Conservation (phyloP, 2,329 filamentous ascomycete species). For the Xylariaceae sp. region DNA sequence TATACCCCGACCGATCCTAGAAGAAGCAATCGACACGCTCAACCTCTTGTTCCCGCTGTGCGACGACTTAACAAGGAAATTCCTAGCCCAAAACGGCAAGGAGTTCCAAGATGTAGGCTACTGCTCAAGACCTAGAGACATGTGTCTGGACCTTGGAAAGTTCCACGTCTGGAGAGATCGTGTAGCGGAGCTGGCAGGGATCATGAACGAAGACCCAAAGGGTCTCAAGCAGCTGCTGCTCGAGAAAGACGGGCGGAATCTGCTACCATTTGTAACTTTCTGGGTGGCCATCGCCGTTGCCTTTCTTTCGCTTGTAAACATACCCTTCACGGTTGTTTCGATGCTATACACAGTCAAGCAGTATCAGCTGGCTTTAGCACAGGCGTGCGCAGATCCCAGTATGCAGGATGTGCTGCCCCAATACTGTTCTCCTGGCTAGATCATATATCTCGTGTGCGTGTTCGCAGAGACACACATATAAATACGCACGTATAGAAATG, state of each 20-base stretch:
- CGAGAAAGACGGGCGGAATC: conserved; percentile 10
- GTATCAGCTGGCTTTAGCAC: conserved; percentile 12
- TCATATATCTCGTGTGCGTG: too few relatives aligned
- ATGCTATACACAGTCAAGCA: conserved; percentile 11
- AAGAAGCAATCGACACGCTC: conserved; percentile 22
- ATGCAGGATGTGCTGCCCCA: conserved; percentile 2
- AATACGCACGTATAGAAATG: too few relatives aligned
- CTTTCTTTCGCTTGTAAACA: conserved; percentile 6
- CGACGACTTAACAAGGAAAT: conserved; percentile 9
- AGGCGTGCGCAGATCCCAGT: conserved; percentile 6
- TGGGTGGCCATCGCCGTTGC: conserved; percentile 11
- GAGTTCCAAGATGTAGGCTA: conserved; percentile 14
- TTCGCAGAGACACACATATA: too few relatives aligned
- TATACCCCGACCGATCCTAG: conserved; percentile 12
- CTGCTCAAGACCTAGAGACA: conserved; percentile 9
- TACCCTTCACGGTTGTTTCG: conserved; percentile 10
- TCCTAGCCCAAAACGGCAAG: conserved; percentile 14
- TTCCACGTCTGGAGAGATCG: conserved; percentile 11
- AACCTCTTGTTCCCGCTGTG: conserved; percentile 21
- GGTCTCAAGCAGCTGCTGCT: conserved; percentile 10
- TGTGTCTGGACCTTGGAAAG: conserved; percentile 8
- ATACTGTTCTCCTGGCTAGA: conserved; percentile 5
- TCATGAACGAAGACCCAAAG: conserved; percentile 16
- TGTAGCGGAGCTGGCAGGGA: conserved; percentile 9
- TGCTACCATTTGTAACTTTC: conserved; percentile 12